Base-by-base conservation (phyloP, 2,329 filamentous ascomycete genomes). In the Allantophomopsis lycopodina region DNA sequence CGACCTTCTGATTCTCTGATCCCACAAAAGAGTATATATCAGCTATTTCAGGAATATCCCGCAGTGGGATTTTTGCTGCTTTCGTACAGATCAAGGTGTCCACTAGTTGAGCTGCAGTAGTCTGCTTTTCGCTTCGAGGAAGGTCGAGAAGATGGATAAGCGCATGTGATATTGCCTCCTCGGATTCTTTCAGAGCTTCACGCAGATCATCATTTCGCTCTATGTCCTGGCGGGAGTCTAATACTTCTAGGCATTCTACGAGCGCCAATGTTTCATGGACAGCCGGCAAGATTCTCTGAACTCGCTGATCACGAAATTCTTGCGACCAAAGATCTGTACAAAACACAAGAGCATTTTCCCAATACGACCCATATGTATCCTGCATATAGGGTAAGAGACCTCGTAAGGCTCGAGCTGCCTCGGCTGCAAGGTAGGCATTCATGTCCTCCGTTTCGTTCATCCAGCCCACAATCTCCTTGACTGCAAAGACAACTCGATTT, bases 281-380 rank as follows among this genome's bases (percentile, higher is more conserved):
- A 18, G 79, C 70, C 0, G 83, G 73, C 1, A 85, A 52, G 1
- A 57, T 44, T 6, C 66, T 62, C 2, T 58, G 43, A 34, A 34
- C 6, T 15, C 14, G n/a, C 16, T 34, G 32, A 28, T 41, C 56
- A 10, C 55, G 55, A 3, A 64, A 62, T 17, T 14, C 18, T 38
- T 30, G 21, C 3, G 63, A 60, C 76, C 79, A 83, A 0, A 76
- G 59, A 7, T 61, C 58, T 10, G 69, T 60, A 43, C 79, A 72
- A 37, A 76, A 72, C 28, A 72, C 64, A 14, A 86, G 59, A 0
- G 70, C 59, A 36, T 71, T 71, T 38, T 79, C 71, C 91, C 91
- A 98, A 53, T 94, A 84, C 0, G 83, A 75, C 1, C 89, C 91
- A 50, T 94, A 95, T 1, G 94, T 76, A 36, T 87, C 81, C 42